Conservation (phyloP, 2,329 filamentous ascomycete genomes). For the Ophiostoma montium region DNA sequence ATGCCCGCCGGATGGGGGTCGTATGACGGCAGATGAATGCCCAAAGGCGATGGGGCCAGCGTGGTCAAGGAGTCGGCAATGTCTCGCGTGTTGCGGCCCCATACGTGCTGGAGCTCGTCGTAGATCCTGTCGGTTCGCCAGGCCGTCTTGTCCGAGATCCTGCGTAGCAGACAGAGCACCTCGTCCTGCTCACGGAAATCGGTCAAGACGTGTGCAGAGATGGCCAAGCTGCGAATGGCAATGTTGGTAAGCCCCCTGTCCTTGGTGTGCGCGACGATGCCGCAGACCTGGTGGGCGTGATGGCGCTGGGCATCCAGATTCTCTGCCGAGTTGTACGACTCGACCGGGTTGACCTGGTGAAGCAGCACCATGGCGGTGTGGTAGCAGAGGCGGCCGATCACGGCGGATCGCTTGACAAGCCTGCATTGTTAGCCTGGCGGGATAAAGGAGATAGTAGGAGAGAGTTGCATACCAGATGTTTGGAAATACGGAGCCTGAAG, state of each 20-base stretch:
- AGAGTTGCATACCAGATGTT: slow-evolving; percentile 58
- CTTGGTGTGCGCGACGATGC: slow-evolving; percentile 74
- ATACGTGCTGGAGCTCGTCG: slow-evolving; percentile 56
- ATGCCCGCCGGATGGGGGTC: neutral
- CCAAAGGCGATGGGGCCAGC: neutral
- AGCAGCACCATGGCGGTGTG: slow-evolving; percentile 75
- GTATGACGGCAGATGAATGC: neutral
- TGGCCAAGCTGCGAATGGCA: slow-evolving; percentile 63
- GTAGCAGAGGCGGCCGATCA: slow-evolving; percentile 75
- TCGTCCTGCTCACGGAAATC: slow-evolving; percentile 64
- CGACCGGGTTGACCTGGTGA: slow-evolving; percentile 62
- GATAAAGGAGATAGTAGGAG: neutral
- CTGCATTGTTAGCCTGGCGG: slow-evolving; percentile 23
- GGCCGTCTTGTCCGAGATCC: slow-evolving; percentile 61
- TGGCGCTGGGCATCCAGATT: slow-evolving; percentile 56
- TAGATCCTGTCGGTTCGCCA: slow-evolving; percentile 65
- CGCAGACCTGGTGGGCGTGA: slow-evolving; percentile 76
- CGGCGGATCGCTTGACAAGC: slow-evolving; percentile 69
- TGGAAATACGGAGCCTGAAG: slow-evolving; percentile 61
- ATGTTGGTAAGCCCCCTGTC: slow-evolving; percentile 68
- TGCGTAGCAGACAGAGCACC: slow-evolving; percentile 60
- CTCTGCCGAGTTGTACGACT: slow-evolving; percentile 44
- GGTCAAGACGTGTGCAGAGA: slow-evolving; percentile 60
- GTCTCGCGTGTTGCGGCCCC: slow-evolving; percentile 51
- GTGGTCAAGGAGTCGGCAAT: neutral